Evolutionary conservation across 2,329 filamentous ascomycete genomes (phyloP), one percentile per base, ranked within the genome.

Genomic region (Xylaria multiplex): DNA sequence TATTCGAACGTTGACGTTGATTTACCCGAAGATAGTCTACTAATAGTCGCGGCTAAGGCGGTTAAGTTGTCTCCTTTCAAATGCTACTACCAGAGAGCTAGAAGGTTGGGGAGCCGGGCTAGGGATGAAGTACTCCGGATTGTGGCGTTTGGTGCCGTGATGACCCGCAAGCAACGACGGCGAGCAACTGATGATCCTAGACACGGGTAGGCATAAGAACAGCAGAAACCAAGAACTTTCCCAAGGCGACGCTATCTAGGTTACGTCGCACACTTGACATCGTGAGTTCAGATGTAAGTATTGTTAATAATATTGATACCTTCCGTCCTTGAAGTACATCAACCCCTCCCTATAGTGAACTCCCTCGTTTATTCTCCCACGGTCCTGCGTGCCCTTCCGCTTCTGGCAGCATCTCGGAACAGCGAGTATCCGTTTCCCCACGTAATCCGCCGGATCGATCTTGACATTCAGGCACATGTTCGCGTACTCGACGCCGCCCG

Each of bases 401-500:
- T 61, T 59, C 57, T 52, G 35, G 22, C 32, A 59, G 35, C 46
- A 59, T 40, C 57, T 50, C 46, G 57, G 46, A 6, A 52, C 46
- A 24, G 57, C 46, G 16, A 59, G 32, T 22, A 52, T 40, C 46
- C 16, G 32, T 19, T 50, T 52, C 45, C 57, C 57, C 22, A 27
- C 16, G 32, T 59, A 59, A 30, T 60, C 48, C 16, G 37, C 58
- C 22, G 16, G 48, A 53, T 53, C 48, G 35, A 60, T 43, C 37
- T 53, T n/a, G 48, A 60, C 22, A 16, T 43, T 42, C 48, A 80
- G 70, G 54, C 69, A 69, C 57, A 71, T 68, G 40, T 79, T 81
- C 58, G 78, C 78, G 68, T 79, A 81, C 22, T 59, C 67, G 5
- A 75, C 75, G 55, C 68, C 64, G 64, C 76, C 72, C 56, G 74